These are phyloP conservation scores for Quercus robur DNA, from an alignment of 306 rosid species.

Conservation along the genomic window DNA sequence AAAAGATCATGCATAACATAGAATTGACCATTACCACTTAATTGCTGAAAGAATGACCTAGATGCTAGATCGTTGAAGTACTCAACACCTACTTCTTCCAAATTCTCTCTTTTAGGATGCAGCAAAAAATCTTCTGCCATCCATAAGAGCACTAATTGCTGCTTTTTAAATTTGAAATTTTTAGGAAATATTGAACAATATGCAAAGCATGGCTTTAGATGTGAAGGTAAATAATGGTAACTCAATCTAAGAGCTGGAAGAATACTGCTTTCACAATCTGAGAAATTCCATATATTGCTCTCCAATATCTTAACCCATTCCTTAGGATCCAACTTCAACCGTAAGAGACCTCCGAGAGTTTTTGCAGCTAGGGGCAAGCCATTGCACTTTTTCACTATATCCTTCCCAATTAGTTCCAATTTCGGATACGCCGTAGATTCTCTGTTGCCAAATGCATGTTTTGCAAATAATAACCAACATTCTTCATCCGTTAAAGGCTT, in stretches of 20 bases:
- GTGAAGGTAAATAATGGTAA: constrained; percentile 1
- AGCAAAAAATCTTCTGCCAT: constrained; percentile 26
- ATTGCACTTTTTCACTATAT: constrained; percentile 23
- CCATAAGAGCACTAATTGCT: constrained; percentile 21
- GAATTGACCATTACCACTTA: fast-evolving
- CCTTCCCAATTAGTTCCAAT: constrained; percentile 6
- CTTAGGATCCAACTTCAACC: background rate
- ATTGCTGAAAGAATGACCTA: constrained; percentile 26
- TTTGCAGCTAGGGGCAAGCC: constrained; percentile 34
- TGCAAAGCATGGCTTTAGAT: constrained; percentile 22
- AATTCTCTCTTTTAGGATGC: background rate
- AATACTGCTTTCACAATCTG: constrained; percentile 1
- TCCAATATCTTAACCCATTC: constrained; percentile 11
- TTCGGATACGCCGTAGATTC: background rate
- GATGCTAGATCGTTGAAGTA: constrained; percentile 18
- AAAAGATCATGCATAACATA: constrained; percentile 24
- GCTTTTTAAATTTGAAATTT: background rate
- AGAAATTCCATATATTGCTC: constrained; percentile 10
- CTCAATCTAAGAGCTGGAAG: constrained; percentile 19
- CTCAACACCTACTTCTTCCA: constrained; percentile 4
- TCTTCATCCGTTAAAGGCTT: background rate
- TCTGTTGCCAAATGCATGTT: constrained; percentile 8
- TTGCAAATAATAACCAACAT: constrained; percentile 22
- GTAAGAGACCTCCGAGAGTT: constrained; percentile 19
- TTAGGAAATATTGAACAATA: constrained; percentile 29